A percentile compares a stretch with the other conserved stretches of the same genome.
phyloP scores from a whole-genome alignment of 345 rosid species.

The Syzygium aqueum region DNA sequence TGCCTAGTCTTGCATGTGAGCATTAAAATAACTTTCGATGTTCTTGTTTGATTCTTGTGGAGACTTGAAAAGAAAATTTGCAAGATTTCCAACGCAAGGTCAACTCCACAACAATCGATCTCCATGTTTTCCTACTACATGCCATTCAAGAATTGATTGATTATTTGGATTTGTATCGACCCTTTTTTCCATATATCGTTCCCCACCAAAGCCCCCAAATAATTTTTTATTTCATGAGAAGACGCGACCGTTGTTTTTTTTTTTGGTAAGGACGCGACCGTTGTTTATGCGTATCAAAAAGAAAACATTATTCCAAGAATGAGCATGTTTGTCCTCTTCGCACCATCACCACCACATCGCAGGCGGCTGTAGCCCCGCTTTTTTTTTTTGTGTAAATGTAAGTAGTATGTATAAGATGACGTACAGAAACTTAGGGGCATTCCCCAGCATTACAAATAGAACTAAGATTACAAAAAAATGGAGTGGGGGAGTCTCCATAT shows the following conservation, averaged over 20 bases:
- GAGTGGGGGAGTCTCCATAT: no score
- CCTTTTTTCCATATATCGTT: background rate
- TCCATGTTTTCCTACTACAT: background rate
- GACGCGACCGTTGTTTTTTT: constrained; percentile 6
- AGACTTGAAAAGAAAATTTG: constrained; percentile 1
- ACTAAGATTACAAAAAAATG: no score
- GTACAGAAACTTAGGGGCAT: no score
- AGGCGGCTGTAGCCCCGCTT: background rate
- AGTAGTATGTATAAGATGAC: no score
- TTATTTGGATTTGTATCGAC: background rate
- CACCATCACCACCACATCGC: background rate
- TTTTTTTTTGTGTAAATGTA: no score
- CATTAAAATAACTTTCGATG: background rate
- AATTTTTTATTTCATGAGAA: background rate
- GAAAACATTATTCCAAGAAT: constrained; percentile 21
- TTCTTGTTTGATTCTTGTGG: constrained; percentile 6
- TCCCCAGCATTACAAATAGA: no score
- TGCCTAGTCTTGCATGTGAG: constrained; percentile 6
- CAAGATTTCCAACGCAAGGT: constrained; percentile 11
- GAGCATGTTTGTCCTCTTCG: constrained; percentile 31
- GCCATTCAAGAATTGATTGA: background rate
- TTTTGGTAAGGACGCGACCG: constrained; percentile 6
- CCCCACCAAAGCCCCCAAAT: background rate
- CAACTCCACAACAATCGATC: constrained; percentile 18
- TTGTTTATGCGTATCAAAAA: constrained; percentile 15